Conservation (phyloP, 768 basidiomycete species). For the Tephrocybe sp. region DNA sequence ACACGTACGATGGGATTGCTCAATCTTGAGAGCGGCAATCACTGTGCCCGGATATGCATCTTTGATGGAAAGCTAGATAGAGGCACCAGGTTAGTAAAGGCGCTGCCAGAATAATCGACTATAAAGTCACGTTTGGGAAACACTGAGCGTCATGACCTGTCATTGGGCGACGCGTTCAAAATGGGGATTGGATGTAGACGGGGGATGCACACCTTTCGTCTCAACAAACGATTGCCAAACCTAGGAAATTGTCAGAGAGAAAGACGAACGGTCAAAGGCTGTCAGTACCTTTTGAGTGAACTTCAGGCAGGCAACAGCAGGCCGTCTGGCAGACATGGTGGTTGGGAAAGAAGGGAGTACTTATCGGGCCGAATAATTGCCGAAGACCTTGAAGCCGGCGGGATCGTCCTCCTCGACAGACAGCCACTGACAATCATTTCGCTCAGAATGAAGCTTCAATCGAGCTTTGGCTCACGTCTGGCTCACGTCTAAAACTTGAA, state of each 20-base stretch:
- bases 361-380: conserved; percentile 6
- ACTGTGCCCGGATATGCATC: conserved; percentile 71
- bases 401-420: not conserved
- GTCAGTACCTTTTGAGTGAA: conserved; percentile 59
- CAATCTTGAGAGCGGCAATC: conserved; percentile 67
- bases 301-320: conserved; percentile 67
- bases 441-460: too few relatives aligned
- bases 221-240: conserved; percentile 83
- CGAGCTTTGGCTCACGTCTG: too few relatives aligned
- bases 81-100: not conserved
- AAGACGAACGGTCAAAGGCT: not conserved
- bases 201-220: conserved; percentile 52
- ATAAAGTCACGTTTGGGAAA: conserved; percentile 64
- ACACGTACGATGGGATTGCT: conserved; percentile 66
- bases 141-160: conserved; percentile 78
- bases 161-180: conserved; percentile 5
- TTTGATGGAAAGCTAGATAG: conserved; percentile 55
- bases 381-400: conserved; percentile 1
- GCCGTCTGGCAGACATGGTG: not conserved
- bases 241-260: conserved; percentile 28
- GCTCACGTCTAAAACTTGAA: too few relatives aligned
- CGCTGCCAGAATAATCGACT: not conserved
- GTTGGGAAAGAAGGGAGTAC: not conserved
- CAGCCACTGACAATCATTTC: too few relatives aligned
- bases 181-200: not conserved